A percentile compares a stretch with the other conserved stretches of the same genome.
Evolutionary conservation across 2,329 filamentous ascomycete species (phyloP).

Genomic region (Hypoxylon sp.): DNA sequence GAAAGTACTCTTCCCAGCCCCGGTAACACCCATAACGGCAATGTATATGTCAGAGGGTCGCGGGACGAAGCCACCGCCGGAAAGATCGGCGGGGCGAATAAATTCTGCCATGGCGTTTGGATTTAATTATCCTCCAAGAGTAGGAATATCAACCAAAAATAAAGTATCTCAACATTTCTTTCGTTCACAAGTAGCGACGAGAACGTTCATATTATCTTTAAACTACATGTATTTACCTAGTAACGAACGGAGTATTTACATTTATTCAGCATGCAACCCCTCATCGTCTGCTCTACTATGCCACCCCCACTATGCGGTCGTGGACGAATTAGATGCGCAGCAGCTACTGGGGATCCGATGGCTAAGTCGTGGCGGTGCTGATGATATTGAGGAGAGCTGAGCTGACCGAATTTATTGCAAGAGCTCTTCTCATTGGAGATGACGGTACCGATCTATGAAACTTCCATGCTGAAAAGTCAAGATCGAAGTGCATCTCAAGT

Average conservation of each 20-base stretch:
- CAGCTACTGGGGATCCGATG: not conserved
- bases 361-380: not conserved
- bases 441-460: no score
- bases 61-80: not conserved
- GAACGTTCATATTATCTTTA: not conserved
- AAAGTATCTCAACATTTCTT: not conserved
- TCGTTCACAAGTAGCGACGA: not conserved
- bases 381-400: not conserved
- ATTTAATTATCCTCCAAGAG: no score
- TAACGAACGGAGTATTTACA: not conserved
- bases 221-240: no score
- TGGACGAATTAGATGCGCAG: not conserved
- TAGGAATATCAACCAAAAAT: not conserved
- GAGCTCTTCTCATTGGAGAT: not conserved
- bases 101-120: not conserved
- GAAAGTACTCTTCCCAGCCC: constrained; percentile 58
- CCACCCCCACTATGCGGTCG: not conserved
- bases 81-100: not conserved
- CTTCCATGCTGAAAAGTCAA: no score
- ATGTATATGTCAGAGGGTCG: constrained; percentile 6
- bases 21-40: constrained; percentile 52
- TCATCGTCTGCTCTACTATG: not conserved
- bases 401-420: not conserved
- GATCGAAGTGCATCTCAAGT: no score
- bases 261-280: not conserved